Conservation (phyloP, 805 yeast genomes). For the Wickerhamiella slavikovae region DNA sequence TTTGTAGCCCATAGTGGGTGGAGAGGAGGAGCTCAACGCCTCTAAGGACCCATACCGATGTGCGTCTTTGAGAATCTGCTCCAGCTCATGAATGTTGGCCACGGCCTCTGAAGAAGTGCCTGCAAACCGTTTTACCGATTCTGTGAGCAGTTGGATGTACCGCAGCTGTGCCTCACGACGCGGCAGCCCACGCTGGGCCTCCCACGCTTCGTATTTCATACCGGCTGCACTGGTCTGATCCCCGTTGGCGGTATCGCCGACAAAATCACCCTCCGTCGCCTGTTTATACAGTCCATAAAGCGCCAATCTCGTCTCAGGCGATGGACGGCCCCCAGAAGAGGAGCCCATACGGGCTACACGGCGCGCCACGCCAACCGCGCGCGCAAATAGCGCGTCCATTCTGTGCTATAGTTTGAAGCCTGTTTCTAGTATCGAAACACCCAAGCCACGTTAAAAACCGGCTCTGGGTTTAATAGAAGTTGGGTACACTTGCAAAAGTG, state of each 20-base stretch:
- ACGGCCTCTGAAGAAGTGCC: conserved; percentile 45
- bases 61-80: conserved; percentile 39
- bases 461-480: too few species aligned
- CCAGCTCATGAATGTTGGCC: conserved; percentile 45
- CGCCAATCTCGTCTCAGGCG: conserved; percentile 8
- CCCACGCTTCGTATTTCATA: conserved; percentile 75
- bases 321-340: conserved; percentile 9
- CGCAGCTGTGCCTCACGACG: conserved; percentile 53
- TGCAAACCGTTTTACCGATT: conserved; percentile 30
- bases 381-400: too few species aligned
- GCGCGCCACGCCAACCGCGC: too few species aligned
- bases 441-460: too few species aligned
- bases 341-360: conserved; percentile 11
- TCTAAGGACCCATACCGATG: neutral
- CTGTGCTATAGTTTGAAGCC: too few species aligned
- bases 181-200: conserved; percentile 43
- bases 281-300: conserved; percentile 74
- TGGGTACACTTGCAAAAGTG: too few species aligned
- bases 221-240: conserved; percentile 47
- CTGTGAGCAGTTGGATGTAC: conserved; percentile 47
- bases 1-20: too few species aligned
- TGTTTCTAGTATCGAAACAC: too few species aligned
- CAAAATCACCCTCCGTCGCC: conserved; percentile 73
- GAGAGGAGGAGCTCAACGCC: neutral
- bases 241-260: conserved; percentile 38